Percentiles rank a stretch among this genome's conserved stretches.
Conservation (phyloP, 176 grass and related monocot species). For the Oryza longistaminata region DNA sequence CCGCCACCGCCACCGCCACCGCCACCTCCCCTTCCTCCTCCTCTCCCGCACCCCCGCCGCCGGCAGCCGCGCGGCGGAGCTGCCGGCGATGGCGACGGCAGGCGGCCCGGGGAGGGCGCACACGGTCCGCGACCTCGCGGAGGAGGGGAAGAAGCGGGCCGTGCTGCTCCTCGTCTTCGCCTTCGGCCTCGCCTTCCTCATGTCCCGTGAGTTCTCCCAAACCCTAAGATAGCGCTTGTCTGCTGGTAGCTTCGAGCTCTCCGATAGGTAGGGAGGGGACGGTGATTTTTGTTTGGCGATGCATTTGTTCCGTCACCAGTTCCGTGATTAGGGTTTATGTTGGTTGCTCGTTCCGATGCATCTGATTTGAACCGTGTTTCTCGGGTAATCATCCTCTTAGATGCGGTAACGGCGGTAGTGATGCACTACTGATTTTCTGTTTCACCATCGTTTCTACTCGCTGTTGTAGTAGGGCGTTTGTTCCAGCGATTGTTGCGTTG, state of each 20-base stretch:
- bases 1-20: neutral
- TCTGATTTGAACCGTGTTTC: neutral
- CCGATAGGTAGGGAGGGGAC: neutral
- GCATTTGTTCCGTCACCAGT: neutral
- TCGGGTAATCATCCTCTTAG: neutral
- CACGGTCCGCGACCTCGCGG: conserved; percentile 51
- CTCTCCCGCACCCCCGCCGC: neutral
- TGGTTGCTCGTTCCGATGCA: neutral
- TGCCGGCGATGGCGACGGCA: conserved; percentile 23
- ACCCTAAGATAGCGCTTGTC: neutral
- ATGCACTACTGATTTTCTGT: neutral
- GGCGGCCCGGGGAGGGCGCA: conserved; percentile 24
- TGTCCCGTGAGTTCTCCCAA: conserved; percentile 49
- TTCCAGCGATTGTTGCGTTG: neutral
- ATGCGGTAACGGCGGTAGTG: neutral
- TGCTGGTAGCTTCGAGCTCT: neutral
- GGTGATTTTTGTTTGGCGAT: neutral
- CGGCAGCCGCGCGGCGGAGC: neutral
- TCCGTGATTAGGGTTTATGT: conserved; percentile 41
- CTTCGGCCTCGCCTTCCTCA: conserved; percentile 56
- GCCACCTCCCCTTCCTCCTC: neutral
- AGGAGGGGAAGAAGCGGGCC: conserved; percentile 63
- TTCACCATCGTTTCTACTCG: neutral
- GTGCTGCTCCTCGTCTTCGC: conserved; percentile 58
- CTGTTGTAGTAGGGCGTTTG: neutral